These are phyloP conservation scores for Echinosophora koreensis DNA, from an alignment of 306 rosid genomes.

Conservation along the genomic window DNA sequence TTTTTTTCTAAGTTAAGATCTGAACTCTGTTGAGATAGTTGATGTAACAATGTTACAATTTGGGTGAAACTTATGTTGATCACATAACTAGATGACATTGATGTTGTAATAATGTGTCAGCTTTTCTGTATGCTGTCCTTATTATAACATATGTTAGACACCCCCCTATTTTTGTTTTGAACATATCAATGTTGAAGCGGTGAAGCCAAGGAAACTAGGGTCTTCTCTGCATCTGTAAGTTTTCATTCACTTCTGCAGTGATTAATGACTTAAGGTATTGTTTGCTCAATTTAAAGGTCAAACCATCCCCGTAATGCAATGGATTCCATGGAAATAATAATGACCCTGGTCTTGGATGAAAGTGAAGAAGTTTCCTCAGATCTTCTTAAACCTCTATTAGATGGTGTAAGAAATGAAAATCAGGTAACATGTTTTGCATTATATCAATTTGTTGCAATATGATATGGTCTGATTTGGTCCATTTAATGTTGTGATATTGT, in stretches of 20 bases:
- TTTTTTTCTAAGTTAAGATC: background rate
- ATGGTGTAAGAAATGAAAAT: conserved; percentile 66
- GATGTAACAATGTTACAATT: conserved; percentile 1
- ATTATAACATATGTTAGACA: conserved; percentile 1
- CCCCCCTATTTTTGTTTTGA: background rate
- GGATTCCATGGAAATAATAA: no score
- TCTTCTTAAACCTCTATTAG: conserved; percentile 67
- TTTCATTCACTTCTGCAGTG: no score
- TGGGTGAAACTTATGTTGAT: background rate
- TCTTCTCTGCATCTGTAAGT: no score
- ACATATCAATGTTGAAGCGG: no score
- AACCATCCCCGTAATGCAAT: no score
- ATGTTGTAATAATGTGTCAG: background rate
- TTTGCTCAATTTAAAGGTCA: no score
- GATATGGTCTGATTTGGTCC: no score
- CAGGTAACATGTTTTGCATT: conserved; percentile 53
- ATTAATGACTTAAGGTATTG: no score
- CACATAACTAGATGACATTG: background rate
- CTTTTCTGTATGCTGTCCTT: no score
- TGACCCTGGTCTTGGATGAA: conserved; percentile 69
- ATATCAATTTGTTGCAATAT: conserved; percentile 34
- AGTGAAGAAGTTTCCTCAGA: conserved; percentile 72
- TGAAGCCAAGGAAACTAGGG: no score
- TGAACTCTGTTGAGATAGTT: conserved; percentile 3
- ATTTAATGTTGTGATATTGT: no score